Conservation (phyloP, 108 stramenopile species). For the Ochromonas danica region DNA sequence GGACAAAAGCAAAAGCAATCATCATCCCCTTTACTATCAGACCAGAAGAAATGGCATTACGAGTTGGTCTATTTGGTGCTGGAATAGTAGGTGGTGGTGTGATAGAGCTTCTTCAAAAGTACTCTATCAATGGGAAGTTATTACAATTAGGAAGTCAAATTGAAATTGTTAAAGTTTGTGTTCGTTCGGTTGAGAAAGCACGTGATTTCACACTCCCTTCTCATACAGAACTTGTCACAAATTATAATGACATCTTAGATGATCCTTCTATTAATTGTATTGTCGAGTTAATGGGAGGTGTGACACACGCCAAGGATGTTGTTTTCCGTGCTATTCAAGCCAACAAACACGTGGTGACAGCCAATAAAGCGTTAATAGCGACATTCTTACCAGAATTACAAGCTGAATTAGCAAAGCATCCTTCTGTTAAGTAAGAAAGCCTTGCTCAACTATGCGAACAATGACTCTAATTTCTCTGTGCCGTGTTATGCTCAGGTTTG, state of each 20-base stretch:
- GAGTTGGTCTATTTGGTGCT: slow-evolving; percentile 80
- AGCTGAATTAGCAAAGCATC: slow-evolving; percentile 37
- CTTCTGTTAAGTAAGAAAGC: not conserved
- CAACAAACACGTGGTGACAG: slow-evolving; percentile 88
- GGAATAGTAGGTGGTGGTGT: slow-evolving; percentile 95
- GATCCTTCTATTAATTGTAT: slow-evolving; percentile 80
- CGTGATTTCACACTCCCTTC: slow-evolving; percentile 76
- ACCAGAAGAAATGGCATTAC: too few species aligned
- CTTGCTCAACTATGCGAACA: slow-evolving; percentile 56
- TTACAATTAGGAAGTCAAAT: slow-evolving; percentile 66
- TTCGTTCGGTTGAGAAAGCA: slow-evolving; percentile 70
- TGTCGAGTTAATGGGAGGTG: slow-evolving; percentile 92
- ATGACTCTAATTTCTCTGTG: not conserved
- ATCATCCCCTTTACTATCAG: too few species aligned
- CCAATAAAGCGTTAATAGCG: slow-evolving; percentile 95
- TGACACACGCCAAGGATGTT: slow-evolving; percentile 80
- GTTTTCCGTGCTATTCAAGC: slow-evolving; percentile 66
- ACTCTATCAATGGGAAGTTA: slow-evolving; percentile 60
- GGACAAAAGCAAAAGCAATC: too few species aligned
- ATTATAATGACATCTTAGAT: slow-evolving; percentile 74
- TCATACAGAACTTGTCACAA: slow-evolving; percentile 67
- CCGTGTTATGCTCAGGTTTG: slow-evolving; percentile 58
- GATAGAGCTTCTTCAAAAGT: slow-evolving; percentile 76
- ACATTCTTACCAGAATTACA: slow-evolving; percentile 79
- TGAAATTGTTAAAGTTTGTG: slow-evolving; percentile 77